Evolutionary conservation across 306 rosid genomes (phyloP), one percentile per base, ranked within the genome.

Genomic region (Sphenostylis stenocarpa): DNA sequence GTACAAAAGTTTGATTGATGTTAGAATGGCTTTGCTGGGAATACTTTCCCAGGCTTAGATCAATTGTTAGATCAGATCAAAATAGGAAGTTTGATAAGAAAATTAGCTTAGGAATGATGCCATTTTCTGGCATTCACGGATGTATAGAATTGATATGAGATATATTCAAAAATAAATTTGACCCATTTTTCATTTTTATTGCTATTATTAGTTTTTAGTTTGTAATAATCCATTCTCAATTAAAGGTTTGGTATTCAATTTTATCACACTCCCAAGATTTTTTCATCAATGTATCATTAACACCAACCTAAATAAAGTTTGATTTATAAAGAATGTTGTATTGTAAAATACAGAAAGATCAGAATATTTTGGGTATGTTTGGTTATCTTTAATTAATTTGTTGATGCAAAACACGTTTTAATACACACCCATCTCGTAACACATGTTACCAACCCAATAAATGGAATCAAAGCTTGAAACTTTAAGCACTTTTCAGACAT

Each of bases 1-100:
- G 84, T 81, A 78, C 63, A 85, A 63, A 70, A 58, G 20, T 71
- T 69, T 81, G 78, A 73, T 85, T 78, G 72, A 85, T 78, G 63
- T 85, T 74, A 81, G 85, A 78, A 69, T 85, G 88, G 83, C 31
- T 56, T 78, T 85, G 69, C 28, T 85, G 81, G 88, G 85, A 65
- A 78, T 85, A 41, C 75, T 85, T 21, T 85, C 84, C 38, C 85
- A 73, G 51, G 71, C 85, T 44, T 85, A 67, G 43, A 47, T 45
- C 17, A 70, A 39, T 21, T 57, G 60, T 55, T 10, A n/a, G 7
- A 51, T 48, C 58, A 36, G 67, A 68, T 60, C 38, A 48, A 44
- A 44, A 3, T 71, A 62, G 80, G 6, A 44, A 5, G 55, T 24
- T 67, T 74, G 24, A 60, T 49, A 55, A 77, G 70, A 81, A 66